Conservation (phyloP, 2,329 filamentous ascomycete species). For the Chaetomium olivaceum region DNA sequence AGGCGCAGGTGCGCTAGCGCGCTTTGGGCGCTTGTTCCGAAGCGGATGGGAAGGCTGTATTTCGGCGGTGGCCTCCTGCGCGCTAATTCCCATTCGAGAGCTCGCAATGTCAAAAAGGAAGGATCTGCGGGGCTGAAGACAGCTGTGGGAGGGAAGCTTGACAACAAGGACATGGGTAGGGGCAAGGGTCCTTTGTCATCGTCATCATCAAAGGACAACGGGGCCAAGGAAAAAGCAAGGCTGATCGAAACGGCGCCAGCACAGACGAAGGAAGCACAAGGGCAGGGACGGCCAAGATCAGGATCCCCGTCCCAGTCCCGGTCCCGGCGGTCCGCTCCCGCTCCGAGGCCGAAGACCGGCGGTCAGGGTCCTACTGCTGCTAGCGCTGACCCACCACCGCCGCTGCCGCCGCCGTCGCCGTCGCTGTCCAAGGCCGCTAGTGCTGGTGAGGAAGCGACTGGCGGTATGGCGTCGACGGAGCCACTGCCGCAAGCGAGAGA, state of each 20-base stretch:
- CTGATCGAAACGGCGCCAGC: slow-evolving; percentile 4
- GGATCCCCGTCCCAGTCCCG: slow-evolving; percentile 10
- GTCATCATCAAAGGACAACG: not conserved
- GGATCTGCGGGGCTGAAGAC: slow-evolving; percentile 28
- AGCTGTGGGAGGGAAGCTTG: not conserved
- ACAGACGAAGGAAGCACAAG: slow-evolving; percentile 10
- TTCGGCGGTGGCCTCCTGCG: slow-evolving; percentile 42
- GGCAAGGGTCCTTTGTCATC: not conserved
- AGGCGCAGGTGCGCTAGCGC: slow-evolving; percentile 67
- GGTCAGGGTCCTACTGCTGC: slow-evolving; percentile 20
- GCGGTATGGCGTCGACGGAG: slow-evolving; percentile 15
- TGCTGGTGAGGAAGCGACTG: not conserved
- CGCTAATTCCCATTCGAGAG: slow-evolving; percentile 16
- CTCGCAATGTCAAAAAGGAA: slow-evolving; percentile 20
- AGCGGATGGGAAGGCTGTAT: slow-evolving; percentile 51
- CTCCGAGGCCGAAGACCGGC: slow-evolving; percentile 22
- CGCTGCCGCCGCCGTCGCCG: not conserved
- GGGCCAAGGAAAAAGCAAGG: slow-evolving; percentile 1
- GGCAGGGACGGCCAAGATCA: slow-evolving; percentile 14
- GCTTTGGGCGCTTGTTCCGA: slow-evolving; percentile 52
- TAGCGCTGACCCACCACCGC: not conserved
- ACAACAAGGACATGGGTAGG: not conserved
- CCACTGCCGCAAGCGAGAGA: not conserved
- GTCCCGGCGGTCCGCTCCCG: slow-evolving; percentile 23
- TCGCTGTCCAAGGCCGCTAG: not conserved